Percentiles rank a stretch among this genome's conserved stretches.
Conservation (phyloP, 345 rosid species). For the Salix exigua region DNA sequence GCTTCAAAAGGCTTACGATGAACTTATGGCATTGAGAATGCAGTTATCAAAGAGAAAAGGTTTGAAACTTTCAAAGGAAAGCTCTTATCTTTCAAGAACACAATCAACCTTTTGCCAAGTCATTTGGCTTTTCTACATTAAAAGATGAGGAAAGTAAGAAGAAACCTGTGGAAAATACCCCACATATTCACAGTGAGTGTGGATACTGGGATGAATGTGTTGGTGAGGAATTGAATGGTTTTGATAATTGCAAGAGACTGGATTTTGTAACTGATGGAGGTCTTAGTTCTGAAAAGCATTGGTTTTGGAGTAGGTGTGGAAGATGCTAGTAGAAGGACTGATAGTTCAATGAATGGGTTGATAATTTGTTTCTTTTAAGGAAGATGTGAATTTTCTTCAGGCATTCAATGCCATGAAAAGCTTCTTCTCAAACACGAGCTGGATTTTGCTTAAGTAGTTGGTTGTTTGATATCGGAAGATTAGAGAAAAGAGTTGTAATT, state of each 20-base stretch:
- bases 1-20: background rate
- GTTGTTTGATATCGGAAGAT: background rate
- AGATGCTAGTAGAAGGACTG: background rate
- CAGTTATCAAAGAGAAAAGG: background rate
- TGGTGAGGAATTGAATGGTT: background rate
- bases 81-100: background rate
- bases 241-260: conserved; percentile 12
- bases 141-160: background rate
- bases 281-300: background rate
- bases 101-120: background rate
- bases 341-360: background rate
- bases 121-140: background rate
- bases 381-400: background rate
- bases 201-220: conserved; percentile 4
- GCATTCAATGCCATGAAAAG: background rate
- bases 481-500: background rate
- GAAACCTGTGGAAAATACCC: background rate
- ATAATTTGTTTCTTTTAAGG: background rate
- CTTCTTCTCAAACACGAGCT: background rate
- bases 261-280: background rate
- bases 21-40: background rate
- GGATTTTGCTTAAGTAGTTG: background rate
- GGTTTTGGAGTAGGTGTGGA: background rate
- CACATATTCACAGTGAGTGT: background rate
- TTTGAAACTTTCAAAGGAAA: background rate